Percentiles rank a stretch among this genome's conserved stretches.
These are phyloP conservation scores for Malassezia dermatis DNA, from an alignment of 1,284 basidiomycete genomes.

Conservation along the genomic window DNA sequence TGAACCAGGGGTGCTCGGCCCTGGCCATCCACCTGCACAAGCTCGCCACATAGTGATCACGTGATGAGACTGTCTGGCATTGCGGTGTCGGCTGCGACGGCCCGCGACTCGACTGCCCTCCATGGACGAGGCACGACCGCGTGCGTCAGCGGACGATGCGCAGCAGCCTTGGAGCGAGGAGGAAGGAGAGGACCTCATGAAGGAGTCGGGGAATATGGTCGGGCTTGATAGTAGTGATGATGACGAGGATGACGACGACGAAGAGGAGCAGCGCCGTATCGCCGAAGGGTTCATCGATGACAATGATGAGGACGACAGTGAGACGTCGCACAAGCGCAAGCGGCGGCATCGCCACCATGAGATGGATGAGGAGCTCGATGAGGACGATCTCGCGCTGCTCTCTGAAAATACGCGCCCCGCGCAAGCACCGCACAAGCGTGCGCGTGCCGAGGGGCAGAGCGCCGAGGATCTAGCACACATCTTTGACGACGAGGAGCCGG, in stretches of 20 bases:
- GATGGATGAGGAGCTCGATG: conserved; percentile 64
- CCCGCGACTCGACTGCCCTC: background rate
- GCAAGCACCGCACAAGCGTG: conserved; percentile 36
- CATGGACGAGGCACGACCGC: conserved; percentile 1
- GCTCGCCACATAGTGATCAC: conserved; percentile 16
- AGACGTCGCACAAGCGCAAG: conserved; percentile 58
- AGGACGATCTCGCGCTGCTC: conserved; percentile 86
- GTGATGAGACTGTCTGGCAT: background rate
- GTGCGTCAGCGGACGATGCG: conserved; percentile 1
- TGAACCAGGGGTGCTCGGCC: conserved; percentile 32
- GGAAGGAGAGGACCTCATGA: conserved; percentile 41
- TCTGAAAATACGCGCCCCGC: conserved; percentile 78
- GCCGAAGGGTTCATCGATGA: conserved; percentile 47
- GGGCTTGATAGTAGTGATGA: conserved; percentile 33
- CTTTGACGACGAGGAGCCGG: conserved; percentile 62
- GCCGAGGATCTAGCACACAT: conserved; percentile 62
- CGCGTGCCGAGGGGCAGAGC: conserved; percentile 49
- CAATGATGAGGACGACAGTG: conserved; percentile 38
- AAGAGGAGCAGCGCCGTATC: conserved; percentile 41
- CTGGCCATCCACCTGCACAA: conserved; percentile 36
- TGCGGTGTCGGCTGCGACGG: background rate
- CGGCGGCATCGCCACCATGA: conserved; percentile 44
- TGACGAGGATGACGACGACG: conserved; percentile 45
- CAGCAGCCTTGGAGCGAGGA: conserved; percentile 22
- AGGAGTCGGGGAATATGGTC: conserved; percentile 33